These are phyloP conservation scores for Umbelopsis sp. DNA, from an alignment of 192 early-diverging fungal species.

Conservation along the genomic window DNA sequence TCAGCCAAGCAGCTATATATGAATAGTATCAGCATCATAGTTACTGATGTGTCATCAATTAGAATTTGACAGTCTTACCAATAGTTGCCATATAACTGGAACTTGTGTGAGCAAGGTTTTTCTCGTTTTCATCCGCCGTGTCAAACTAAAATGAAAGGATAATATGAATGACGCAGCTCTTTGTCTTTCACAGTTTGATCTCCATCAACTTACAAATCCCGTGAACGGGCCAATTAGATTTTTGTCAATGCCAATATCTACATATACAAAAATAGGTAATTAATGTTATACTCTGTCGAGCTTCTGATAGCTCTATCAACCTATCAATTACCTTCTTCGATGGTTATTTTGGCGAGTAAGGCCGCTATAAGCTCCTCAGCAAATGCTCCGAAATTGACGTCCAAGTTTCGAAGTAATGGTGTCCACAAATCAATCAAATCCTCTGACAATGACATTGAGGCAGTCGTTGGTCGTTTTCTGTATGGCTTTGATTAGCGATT, in stretches of 20 bases:
- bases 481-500: neutral
- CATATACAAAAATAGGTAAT: too few relatives aligned
- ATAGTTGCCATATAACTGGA: neutral
- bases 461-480: conserved; percentile 37
- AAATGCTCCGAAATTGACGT: conserved; percentile 37
- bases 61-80: neutral
- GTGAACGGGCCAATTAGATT: conserved; percentile 33
- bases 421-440: conserved; percentile 44
- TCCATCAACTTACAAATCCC: conserved; percentile 40
- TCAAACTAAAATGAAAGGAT: neutral
- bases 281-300: too few relatives aligned
- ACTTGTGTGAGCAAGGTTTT: conserved; percentile 1
- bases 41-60: neutral
- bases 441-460: conserved; percentile 42
- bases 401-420: conserved; percentile 42
- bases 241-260: conserved; percentile 25
- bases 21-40: neutral
- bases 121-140: neutral
- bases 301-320: neutral
- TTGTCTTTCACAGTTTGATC: conserved; percentile 7
- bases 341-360: conserved; percentile 29
- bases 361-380: conserved; percentile 24
- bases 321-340: conserved; percentile 16
- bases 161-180: neutral
- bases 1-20: conserved; percentile 53